Percentiles rank a stretch among this genome's conserved stretches.
These are phyloP conservation scores for Bathelium albidoporum DNA, from an alignment of 495 filamentous ascomycete genomes.

Conservation along the genomic window DNA sequence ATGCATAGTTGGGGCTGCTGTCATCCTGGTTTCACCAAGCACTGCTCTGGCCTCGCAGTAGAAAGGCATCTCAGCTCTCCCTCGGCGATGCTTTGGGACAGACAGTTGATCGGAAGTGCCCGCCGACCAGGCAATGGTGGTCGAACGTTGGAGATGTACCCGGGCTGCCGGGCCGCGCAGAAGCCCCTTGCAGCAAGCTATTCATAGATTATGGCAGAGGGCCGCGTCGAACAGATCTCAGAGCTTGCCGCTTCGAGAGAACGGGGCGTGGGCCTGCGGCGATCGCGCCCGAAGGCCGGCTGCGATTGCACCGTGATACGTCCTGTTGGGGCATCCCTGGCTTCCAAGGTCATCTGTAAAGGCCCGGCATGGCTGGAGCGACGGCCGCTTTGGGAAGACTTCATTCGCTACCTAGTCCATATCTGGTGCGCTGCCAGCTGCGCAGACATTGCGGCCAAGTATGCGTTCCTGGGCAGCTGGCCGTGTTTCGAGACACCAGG, in stretches of 20 bases:
- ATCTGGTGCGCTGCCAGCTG: too few relatives aligned
- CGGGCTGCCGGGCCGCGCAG: neutral
- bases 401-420: neutral
- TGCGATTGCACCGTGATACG: neutral
- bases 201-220: neutral
- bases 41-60: neutral
- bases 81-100: neutral
- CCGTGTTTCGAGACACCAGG: too few relatives aligned
- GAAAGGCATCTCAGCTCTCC: too few relatives aligned
- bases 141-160: slow-evolving; percentile 2
- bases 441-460: too few relatives aligned
- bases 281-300: slow-evolving; percentile 3
- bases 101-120: neutral
- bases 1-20: too few relatives aligned
- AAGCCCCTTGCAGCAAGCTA: slow-evolving; percentile 2
- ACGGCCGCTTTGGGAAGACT: neutral
- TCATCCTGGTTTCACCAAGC: too few relatives aligned
- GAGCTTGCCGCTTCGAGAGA: neutral
- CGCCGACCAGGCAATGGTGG: neutral
- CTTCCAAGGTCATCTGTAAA: neutral
- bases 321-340: neutral
- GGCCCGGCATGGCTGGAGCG: neutral
- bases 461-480: too few relatives aligned
- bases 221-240: neutral
- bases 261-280: neutral